phyloP scores from a whole-genome alignment of 202 grass and related monocot genomes.

The Setaria viridis region DNA sequence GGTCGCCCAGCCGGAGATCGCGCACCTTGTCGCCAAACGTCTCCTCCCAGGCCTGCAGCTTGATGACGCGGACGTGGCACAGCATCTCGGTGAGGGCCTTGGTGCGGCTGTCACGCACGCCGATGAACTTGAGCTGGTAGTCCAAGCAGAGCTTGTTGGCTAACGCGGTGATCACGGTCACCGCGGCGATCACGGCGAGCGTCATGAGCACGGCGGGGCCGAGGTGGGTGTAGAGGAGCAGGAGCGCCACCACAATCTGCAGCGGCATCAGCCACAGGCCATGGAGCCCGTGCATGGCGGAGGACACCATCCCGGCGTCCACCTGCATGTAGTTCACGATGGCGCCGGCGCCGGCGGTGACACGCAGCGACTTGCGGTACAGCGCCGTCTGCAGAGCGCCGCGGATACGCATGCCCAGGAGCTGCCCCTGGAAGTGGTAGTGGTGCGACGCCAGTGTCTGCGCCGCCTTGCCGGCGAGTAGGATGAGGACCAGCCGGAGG shows the following conservation, averaged over 20 bases:
- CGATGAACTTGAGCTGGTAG: conserved; percentile 59
- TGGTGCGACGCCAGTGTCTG: conserved; percentile 61
- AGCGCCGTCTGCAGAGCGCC: conserved; percentile 63
- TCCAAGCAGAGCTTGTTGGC: conserved; percentile 50
- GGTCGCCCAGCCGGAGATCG: conserved; percentile 42
- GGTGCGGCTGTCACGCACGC: conserved; percentile 53
- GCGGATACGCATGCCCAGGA: conserved; percentile 71
- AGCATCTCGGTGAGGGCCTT: conserved; percentile 69
- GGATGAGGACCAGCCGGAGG: conserved; percentile 44
- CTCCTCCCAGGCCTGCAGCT: conserved; percentile 76
- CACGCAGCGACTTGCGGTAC: conserved; percentile 65
- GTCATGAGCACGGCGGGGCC: conserved; percentile 60
- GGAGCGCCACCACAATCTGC: conserved; percentile 60
- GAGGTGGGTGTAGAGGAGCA: conserved; percentile 59
- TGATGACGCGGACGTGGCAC: conserved; percentile 62
- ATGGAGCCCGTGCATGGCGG: conserved; percentile 51
- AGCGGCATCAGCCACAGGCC: conserved; percentile 68
- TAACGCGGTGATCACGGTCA: conserved; percentile 45
- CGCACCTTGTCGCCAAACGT: conserved; percentile 45
- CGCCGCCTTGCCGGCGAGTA: conserved; percentile 45
- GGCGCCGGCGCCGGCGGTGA: conserved; percentile 51
- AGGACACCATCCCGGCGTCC: conserved; percentile 49
- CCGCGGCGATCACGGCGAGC: conserved; percentile 51
- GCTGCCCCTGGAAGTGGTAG: conserved; percentile 62
- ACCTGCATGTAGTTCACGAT: conserved; percentile 77